A percentile compares a stretch with the other conserved stretches of the same genome.
Evolutionary conservation across 805 yeast species (phyloP).

Genomic region (Wickerhamiella lipophila): DNA sequence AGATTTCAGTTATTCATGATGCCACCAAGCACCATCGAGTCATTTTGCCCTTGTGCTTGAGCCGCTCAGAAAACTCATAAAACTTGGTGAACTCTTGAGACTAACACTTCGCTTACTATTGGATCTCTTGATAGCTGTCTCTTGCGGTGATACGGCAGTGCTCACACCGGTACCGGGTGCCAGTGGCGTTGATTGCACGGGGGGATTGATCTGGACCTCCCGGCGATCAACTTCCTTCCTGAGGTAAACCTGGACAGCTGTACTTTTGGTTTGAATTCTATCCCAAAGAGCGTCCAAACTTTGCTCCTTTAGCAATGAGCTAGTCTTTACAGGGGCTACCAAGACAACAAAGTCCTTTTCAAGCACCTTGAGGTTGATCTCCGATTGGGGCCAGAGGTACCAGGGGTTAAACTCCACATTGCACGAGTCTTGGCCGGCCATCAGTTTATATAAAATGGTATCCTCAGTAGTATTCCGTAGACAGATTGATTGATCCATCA

Average conservation of each 20-base stretch:
- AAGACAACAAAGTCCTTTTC: not conserved
- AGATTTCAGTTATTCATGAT: not conserved
- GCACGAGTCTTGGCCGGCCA: not conserved
- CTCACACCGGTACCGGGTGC: no score
- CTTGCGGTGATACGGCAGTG: no score
- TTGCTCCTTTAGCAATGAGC: constrained; percentile 5
- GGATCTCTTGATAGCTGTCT: not conserved
- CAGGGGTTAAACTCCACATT: constrained; percentile 6
- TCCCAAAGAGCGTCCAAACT: constrained; percentile 1
- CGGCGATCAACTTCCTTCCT: not conserved
- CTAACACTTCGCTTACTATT: not conserved
- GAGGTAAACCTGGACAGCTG: not conserved
- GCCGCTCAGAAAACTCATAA: not conserved
- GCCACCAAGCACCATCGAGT: constrained; percentile 1
- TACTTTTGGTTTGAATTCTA: not conserved
- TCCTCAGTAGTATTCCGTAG: constrained; percentile 7
- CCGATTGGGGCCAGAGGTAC: constrained; percentile 11
- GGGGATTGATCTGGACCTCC: not conserved
- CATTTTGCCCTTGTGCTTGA: not conserved
- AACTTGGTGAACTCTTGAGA: not conserved
- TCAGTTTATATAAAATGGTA: constrained; percentile 2
- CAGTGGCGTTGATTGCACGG: not conserved
- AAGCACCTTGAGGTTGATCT: not conserved
- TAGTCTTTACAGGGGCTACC: constrained; percentile 2
- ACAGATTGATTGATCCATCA: constrained; percentile 6